These are phyloP conservation scores for Coniochaeta prunicola DNA, from an alignment of 2,329 filamentous ascomycete species.

Conservation along the genomic window DNA sequence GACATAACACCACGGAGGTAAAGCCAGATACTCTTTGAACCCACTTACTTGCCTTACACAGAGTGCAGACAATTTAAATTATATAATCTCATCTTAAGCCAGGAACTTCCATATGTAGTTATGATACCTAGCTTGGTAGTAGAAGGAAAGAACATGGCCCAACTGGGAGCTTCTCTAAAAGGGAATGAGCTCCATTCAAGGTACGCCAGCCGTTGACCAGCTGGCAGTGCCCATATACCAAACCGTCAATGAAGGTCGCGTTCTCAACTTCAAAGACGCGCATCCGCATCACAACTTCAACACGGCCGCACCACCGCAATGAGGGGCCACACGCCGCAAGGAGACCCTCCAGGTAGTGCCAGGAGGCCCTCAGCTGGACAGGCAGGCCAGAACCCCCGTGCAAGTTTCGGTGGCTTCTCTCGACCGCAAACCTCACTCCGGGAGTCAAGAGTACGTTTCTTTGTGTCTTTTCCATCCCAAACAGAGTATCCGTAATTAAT, in stretches of 20 bases:
- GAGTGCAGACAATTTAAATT: too few relatives aligned
- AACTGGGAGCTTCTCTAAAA: too few relatives aligned
- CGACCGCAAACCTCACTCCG: slow-evolving; percentile 18
- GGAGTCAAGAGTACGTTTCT: slow-evolving; percentile 19
- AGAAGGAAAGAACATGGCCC: too few relatives aligned
- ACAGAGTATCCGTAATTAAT: not conserved
- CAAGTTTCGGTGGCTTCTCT: slow-evolving; percentile 10
- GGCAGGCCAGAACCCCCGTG: not conserved
- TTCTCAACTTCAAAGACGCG: not conserved
- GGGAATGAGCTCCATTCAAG: too few relatives aligned
- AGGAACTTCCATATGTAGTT: too few relatives aligned
- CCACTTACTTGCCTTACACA: too few relatives aligned
- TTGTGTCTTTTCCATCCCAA: not conserved
- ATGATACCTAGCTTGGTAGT: too few relatives aligned
- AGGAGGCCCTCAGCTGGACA: slow-evolving; percentile 9
- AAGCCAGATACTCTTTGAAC: too few relatives aligned
- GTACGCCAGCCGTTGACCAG: too few relatives aligned
- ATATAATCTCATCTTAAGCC: too few relatives aligned
- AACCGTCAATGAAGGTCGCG: not conserved
- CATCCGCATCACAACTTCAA: not conserved
- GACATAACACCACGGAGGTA: too few relatives aligned
- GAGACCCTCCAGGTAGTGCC: slow-evolving; percentile 17
- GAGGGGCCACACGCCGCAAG: slow-evolving; percentile 15
- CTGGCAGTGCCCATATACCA: too few relatives aligned
- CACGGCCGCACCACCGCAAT: slow-evolving; percentile 4